Conservation (phyloP, 164 flowering plant genomes). For the Magnolia officinalis region DNA sequence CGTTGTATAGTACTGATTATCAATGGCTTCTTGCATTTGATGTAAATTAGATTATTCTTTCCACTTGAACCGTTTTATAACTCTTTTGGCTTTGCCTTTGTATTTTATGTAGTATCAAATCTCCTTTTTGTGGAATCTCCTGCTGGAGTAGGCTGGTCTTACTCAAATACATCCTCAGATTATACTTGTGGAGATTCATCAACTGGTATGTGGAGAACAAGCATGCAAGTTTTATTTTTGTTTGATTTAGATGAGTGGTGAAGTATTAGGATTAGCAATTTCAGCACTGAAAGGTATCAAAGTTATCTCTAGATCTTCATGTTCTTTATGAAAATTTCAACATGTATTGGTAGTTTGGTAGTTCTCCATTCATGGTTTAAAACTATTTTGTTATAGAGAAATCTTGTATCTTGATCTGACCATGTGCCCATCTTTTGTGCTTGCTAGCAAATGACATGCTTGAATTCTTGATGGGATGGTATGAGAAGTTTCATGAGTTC, state of each 20-base stretch:
- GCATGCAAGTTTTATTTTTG: not conserved
- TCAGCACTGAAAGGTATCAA: too few relatives aligned
- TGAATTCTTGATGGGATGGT: slow-evolving; percentile 66
- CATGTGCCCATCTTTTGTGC: slow-evolving; percentile 1
- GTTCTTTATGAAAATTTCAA: not conserved
- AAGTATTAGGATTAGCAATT: too few relatives aligned
- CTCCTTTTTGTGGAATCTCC: slow-evolving; percentile 94
- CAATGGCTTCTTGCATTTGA: not conserved
- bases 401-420: not conserved
- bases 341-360: too few relatives aligned
- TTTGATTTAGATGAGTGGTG: not conserved
- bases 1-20: too few relatives aligned
- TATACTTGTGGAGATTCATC: slow-evolving; percentile 68
- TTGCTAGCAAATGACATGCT: slow-evolving; percentile 80
- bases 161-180: slow-evolving; percentile 84
- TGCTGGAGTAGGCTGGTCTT: slow-evolving; percentile 99
- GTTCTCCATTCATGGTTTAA: too few relatives aligned
- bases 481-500: slow-evolving; percentile 66
- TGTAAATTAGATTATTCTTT: not conserved
- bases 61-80: not conserved
- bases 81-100: not conserved
- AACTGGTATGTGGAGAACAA: slow-evolving; percentile 50
- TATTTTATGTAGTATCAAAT: slow-evolving; percentile 59
- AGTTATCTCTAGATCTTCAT: not conserved
- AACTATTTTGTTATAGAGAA: not conserved